Evolutionary conservation across 768 basidiomycete species (phyloP), one percentile per base, ranked within the genome.

Genomic region (Psilocybe sp.): DNA sequence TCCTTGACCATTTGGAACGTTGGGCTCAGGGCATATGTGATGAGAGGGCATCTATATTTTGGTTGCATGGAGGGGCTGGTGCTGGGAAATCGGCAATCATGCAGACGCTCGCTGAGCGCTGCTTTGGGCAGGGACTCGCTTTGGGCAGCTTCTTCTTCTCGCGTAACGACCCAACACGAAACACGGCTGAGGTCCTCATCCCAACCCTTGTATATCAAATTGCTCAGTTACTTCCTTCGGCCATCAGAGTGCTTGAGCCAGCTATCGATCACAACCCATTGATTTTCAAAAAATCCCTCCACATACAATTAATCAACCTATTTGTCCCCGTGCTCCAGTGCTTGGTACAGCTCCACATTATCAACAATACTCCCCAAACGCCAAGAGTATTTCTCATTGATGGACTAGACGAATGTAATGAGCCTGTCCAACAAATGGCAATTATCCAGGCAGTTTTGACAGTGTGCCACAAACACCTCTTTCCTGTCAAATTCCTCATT

Each of bases 81-180:
- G 48, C 51, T n/a, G 61, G 62, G 2, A 65, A 64, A 40, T 57
- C 60, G 5, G 57, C 61, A 1, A 53, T 66, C 19, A 60, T 58
- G 1, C 60, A 59, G 35, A 58, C 61, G 1, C 42, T 64, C 4
- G 58, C 64, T 1, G 66, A 62, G 20, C 33, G 39, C 0, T 62
- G 63, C 28, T 55, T 45, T 46, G 54, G 23, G 32, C 39, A 15
- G 23, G 52, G 47, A 12, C 10, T 32, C 2, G 46, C 36, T 4
- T 57, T 69, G 18, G 68, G 67, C 0, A 65, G 60, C 41, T 71
- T 69, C 54, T 71, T 71, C 46, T 72, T 72, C 58, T 67, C 62
- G 5, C 58, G 68, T 14, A 49, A 55, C 23, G 63, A 63, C 36
- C 36, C 57, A 13, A 56, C 57, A 28, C 58, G 68, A 11, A 63